These are phyloP conservation scores for Xanthoceras sorbifolium DNA, from an alignment of 345 rosid genomes.

Conservation along the genomic window DNA sequence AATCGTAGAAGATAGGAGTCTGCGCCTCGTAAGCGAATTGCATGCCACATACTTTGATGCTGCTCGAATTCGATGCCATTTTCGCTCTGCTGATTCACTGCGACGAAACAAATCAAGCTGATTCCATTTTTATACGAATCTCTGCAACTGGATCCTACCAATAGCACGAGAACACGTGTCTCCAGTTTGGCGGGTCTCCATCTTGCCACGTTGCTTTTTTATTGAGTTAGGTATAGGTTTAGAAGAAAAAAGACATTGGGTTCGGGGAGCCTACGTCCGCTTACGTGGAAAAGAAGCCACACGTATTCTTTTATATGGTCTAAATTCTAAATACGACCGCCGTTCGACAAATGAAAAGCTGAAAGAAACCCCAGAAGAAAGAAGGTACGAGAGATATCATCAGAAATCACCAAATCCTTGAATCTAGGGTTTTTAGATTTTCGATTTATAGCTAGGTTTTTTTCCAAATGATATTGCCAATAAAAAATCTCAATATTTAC, in stretches of 20 bases:
- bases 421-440: neutral
- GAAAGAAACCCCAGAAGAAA: neutral
- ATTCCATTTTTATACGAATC: slow-evolving; percentile 4
- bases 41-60: slow-evolving; percentile 68
- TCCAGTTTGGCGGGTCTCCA: neutral
- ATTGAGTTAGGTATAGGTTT: neutral
- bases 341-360: slow-evolving; percentile 10
- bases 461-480: neutral
- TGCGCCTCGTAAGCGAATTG: slow-evolving; percentile 69
- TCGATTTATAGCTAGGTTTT: slow-evolving; percentile 6
- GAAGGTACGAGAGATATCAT: neutral
- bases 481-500: neutral
- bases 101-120: neutral
- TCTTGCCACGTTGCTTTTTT: slow-evolving; percentile 14
- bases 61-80: slow-evolving; percentile 48
- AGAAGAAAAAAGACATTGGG: neutral
- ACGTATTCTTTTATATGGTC: neutral
- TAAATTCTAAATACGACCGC: neutral
- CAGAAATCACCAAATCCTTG: neutral
- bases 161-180: slow-evolving; percentile 17
- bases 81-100: neutral
- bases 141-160: neutral
- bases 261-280: neutral
- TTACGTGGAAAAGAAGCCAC: slow-evolving; percentile 4
- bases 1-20: slow-evolving; percentile 67